These are phyloP conservation scores for Coemansia sp. DNA, from an alignment of 192 early-diverging fungal genomes.

Conservation along the genomic window DNA sequence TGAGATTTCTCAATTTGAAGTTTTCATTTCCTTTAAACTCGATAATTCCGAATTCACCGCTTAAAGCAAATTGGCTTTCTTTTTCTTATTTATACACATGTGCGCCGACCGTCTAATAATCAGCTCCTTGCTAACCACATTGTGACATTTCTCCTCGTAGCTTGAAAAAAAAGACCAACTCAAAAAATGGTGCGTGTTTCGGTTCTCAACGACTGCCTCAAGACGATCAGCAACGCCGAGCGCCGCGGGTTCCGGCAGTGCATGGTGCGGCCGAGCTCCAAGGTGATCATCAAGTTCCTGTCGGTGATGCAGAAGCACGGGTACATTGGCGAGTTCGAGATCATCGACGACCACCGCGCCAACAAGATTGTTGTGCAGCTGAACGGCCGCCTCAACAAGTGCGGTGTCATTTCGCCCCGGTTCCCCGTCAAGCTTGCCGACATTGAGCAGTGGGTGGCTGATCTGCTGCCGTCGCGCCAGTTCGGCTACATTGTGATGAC, in stretches of 20 bases:
- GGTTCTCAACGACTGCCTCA: conserved; percentile 94
- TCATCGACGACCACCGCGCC: conserved; percentile 95
- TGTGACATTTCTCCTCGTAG: not conserved
- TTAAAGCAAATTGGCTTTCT: not conserved
- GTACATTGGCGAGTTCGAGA: conserved; percentile 99
- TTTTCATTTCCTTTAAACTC: too few relatives aligned
- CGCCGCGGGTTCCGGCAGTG: conserved; percentile 98
- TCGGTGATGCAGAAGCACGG: conserved; percentile 99
- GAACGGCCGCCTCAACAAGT: conserved; percentile 98
- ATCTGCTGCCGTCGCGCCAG: conserved; percentile 97
- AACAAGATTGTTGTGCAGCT: conserved; percentile 99
- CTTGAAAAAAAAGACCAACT: not conserved
- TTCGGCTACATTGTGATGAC: conserved; percentile 93
- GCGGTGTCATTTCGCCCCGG: conserved; percentile 97
- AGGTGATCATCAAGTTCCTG: conserved; percentile 98
- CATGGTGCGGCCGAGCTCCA: conserved; percentile 92
- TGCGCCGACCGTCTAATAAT: not conserved
- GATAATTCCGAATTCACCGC: not conserved
- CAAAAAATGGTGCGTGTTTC: conserved; percentile 94
- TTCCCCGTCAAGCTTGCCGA: conserved; percentile 94
- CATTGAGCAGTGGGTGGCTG: conserved; percentile 95
- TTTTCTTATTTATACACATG: not conserved
- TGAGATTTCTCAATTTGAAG: not conserved
- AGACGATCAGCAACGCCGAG: conserved; percentile 99
- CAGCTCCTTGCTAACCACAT: not conserved